Evolutionary conservation across 2,329 filamentous ascomycete species (phyloP), one percentile per base, ranked within the genome.

Genomic region (Clonostachys chloroleuca): DNA sequence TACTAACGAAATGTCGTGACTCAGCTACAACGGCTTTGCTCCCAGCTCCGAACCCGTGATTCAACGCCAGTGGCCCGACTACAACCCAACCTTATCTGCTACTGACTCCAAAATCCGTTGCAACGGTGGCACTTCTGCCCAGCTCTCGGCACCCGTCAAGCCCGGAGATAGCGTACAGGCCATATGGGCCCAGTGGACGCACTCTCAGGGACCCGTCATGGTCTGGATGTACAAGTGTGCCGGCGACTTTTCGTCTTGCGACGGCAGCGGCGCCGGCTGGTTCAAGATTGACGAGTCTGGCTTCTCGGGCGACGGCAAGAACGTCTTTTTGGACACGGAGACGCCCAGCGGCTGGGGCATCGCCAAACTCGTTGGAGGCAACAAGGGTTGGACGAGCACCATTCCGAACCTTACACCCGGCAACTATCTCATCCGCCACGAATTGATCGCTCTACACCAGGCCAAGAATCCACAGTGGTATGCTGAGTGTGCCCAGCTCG

Each of bases 201-300:
- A 81, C 57, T 62, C 69, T 47, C 77, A 81, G 56, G 78, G 78
- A 2, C 78, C 78, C 14, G 74, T 82, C 39, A 77, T 81, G 69
- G 78, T 82, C 3, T 81, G 73, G 72, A 58, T 77, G 52, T 54
- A 54, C 49, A 72, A 76, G 50, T 81, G 77, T 59, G 59, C 72
- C 4, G 65, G 67, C 35, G 69, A 66, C 44, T 78, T 78, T 59
- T 61, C 60, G 12, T 59, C 66, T 35, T 80, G 76, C 56, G 70
- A 77, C 50, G 78, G 78, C 36, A 73, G 71, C 43, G 69, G 72
- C 33, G 68, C 72, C 54, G 67, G 68, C 46, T 82, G 78, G 78
- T 82, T 81, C 71, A 81, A 81, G 68, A 78, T 81, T 52, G 74
- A 78, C 54, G 68, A 81, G 57, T 67, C 69, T 58, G 77, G 75